Base-by-base conservation (phyloP, 352 stramenopile genomes). In the Phytopythium oedochilum region DNA sequence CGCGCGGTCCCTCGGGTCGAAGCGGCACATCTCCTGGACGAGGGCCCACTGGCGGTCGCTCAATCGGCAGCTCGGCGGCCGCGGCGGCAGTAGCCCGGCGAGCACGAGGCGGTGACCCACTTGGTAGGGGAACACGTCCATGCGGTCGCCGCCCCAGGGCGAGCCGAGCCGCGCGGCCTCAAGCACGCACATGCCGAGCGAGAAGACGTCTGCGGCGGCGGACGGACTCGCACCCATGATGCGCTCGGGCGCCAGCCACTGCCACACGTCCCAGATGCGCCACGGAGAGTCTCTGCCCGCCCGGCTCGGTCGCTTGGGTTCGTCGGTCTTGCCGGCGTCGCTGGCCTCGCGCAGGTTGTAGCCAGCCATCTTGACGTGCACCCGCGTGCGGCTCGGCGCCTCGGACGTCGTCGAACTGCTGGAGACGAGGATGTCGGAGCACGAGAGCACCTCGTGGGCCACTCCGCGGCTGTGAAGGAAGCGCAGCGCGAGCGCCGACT, bases 401-500 rank as follows among this genome's bases (percentile, higher is more conserved):
- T 25, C 45, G 53, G 43, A n/a, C n/a, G n/a, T 52, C 59, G 25
- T 38, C 56, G 44, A 8, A 12, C 38, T 53, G 14, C 60, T 60
- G 31, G 67, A 71, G 54, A 74, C 61, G 26, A 74, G 48, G 26
- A 71, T 34, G 28, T 75, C 66, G 20, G 39, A 44, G 38, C 66
- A 71, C 11, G 63, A 75, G 26, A 71, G 51, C n/a, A 44, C 7
- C 43, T 60, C 54, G 3, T 68, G 20, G 18, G 59, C 59, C 22
- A 69, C 44, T 7, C 50, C 63, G 18, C 47, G 63, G 11, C 66
- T 48, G 38, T 73, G 67, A 3, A 73, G 61, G 12, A 61, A 73
- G 8, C 38, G 46, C 23, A 75, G 34, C 26, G 63, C 67, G 48
- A 68, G 29, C 26, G 60, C 67, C 34, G 58, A 55, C 28, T 73